Conservation (phyloP, 352 stramenopile genomes). For the Pythium dissimile region DNA sequence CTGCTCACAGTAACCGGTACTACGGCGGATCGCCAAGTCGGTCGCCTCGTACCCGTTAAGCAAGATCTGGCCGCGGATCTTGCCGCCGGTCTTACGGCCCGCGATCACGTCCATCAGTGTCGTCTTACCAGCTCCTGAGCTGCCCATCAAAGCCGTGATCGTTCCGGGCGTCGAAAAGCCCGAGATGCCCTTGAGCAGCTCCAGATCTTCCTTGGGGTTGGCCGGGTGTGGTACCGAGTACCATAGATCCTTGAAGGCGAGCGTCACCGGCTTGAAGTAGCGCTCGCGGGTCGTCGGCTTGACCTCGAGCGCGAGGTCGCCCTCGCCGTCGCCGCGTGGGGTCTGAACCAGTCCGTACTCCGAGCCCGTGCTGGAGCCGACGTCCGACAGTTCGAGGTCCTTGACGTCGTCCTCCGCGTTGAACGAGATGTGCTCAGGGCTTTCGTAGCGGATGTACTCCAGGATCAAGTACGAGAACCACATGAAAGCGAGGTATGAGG, state of each 20-base stretch:
- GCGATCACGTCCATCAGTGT: constrained; percentile 95
- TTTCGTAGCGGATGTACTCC: constrained; percentile 21
- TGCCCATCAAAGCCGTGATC: constrained; percentile 70
- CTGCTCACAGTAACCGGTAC: constrained; percentile 45
- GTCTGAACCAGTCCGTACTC: not conserved
- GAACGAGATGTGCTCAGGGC: not conserved
- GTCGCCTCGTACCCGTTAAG: constrained; percentile 87
- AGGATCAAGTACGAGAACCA: constrained; percentile 16
- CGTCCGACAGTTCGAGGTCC: not conserved
- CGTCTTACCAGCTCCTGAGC: constrained; percentile 87
- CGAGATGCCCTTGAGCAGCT: constrained; percentile 51
- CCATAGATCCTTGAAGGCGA: constrained; percentile 39
- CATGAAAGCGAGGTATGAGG: constrained; percentile 22
- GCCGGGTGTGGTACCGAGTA: constrained; percentile 35
- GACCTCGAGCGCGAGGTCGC: not conserved
- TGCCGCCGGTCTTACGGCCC: constrained; percentile 87
- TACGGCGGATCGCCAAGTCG: constrained; percentile 37
- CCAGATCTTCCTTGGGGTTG: constrained; percentile 27
- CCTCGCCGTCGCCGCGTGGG: not conserved
- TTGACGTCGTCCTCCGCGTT: not conserved
- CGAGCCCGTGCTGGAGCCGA: not conserved
- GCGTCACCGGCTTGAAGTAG: constrained; percentile 23
- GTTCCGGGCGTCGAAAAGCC: constrained; percentile 43
- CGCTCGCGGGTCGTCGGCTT: not conserved
- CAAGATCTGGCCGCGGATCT: constrained; percentile 76